These are phyloP conservation scores for Allantophomopsis cytisporea DNA, from an alignment of 2,329 filamentous ascomycete genomes.

Conservation along the genomic window DNA sequence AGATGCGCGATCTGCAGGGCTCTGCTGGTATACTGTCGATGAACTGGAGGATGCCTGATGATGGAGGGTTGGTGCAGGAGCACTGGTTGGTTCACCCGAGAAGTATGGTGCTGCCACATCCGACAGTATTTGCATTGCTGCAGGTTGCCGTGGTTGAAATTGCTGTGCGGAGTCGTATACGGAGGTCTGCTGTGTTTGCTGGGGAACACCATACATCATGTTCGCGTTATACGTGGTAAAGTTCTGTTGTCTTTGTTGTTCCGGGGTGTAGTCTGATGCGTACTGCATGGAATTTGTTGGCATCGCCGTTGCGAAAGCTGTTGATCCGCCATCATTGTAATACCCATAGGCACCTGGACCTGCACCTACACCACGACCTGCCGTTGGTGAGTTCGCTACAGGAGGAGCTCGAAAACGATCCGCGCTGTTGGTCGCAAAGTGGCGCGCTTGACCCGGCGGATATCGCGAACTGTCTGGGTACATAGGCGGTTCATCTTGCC, in stretches of 20 bases:
- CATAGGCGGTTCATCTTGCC: constrained; percentile 60
- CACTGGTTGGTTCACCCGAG: constrained; percentile 40
- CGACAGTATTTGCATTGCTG: constrained; percentile 64
- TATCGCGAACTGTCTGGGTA: constrained; percentile 45
- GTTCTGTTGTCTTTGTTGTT: constrained; percentile 32
- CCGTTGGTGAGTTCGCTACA: constrained; percentile 30
- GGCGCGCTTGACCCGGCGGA: constrained; percentile 16
- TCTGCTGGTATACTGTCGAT: constrained; percentile 42
- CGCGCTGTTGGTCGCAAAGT: constrained; percentile 10
- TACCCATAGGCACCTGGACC: constrained; percentile 42
- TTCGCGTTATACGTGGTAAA: constrained; percentile 48
- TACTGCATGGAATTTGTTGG: constrained; percentile 37
- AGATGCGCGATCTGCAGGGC: not conserved
- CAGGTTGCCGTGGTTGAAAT: constrained; percentile 63
- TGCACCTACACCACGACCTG: constrained; percentile 21
- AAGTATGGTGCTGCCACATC: constrained; percentile 69
- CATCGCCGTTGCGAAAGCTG: constrained; percentile 29
- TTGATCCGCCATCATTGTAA: constrained; percentile 40
- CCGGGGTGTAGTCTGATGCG: constrained; percentile 50
- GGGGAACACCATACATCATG: constrained; percentile 70
- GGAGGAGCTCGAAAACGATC: constrained; percentile 34
- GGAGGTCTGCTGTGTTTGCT: constrained; percentile 43
- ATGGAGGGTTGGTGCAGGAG: constrained; percentile 42
- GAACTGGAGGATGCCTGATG: constrained; percentile 32
- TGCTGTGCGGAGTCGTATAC: constrained; percentile 63